Percentiles rank a stretch among this genome's conserved stretches.
These are phyloP conservation scores for Leucocoprinus leucothites DNA, from an alignment of 768 basidiomycete genomes.

Conservation along the genomic window DNA sequence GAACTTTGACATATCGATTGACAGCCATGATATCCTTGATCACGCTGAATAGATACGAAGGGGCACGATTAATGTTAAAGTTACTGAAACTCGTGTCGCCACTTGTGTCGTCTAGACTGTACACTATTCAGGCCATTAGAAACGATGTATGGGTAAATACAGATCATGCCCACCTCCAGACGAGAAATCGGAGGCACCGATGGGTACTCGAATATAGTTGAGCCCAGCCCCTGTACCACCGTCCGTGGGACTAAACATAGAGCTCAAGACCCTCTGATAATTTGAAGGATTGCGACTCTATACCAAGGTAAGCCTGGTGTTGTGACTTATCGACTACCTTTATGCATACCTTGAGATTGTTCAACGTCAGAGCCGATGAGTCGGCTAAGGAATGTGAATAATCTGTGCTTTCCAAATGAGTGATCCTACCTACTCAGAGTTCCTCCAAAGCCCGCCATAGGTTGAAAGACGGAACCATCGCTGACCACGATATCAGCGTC, in stretches of 20 bases:
- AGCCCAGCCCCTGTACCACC: constrained; percentile 62
- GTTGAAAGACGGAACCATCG: constrained; percentile 54
- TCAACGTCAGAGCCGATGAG: constrained; percentile 60
- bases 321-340: not conserved
- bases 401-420: not conserved
- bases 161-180: constrained; percentile 37
- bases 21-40: constrained; percentile 61
- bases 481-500: constrained; percentile 62
- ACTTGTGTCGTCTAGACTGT: constrained; percentile 62
- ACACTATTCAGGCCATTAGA: constrained; percentile 33
- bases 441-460: constrained; percentile 66
- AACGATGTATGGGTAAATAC: not conserved
- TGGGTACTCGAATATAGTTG: constrained; percentile 63
- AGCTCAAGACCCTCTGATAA: constrained; percentile 56
- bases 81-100: constrained; percentile 56
- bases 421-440: constrained; percentile 47
- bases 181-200: constrained; percentile 78
- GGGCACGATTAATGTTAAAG: constrained; percentile 57
- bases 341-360: constrained; percentile 58
- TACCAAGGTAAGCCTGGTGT: not conserved
- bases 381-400: constrained; percentile 45
- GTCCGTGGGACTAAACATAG: constrained; percentile 62
- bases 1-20: constrained; percentile 38
- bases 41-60: constrained; percentile 61
- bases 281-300: constrained; percentile 49